Evolutionary conservation across 148 eudicot genomes (phyloP).

Genomic region (Rhododendron simsii): DNA sequence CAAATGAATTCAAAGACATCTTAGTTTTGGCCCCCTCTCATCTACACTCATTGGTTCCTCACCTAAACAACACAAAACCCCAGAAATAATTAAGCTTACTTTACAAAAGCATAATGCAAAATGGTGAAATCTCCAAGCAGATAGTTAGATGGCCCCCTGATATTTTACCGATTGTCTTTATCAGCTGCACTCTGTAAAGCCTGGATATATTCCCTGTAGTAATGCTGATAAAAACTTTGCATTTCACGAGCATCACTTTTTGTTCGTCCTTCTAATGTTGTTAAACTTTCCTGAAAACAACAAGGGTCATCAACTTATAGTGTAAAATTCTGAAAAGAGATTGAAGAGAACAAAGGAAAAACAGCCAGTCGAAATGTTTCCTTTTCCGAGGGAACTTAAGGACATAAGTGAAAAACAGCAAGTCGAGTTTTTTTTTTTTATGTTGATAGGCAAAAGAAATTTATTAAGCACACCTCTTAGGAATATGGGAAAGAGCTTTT

Average conservation of each 20-base stretch:
- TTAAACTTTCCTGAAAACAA: conserved; percentile 44
- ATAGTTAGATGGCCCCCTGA: background rate
- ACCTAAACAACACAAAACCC: background rate
- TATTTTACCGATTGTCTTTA: conserved; percentile 91
- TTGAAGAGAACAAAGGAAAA: background rate
- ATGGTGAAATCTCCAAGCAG: background rate
- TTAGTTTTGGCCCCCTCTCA: too few relatives aligned
- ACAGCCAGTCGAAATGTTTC: background rate
- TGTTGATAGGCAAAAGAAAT: too few relatives aligned
- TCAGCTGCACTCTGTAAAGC: conserved; percentile 97
- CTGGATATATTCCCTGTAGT: conserved; percentile 93
- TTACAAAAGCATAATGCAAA: background rate
- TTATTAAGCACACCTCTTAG: background rate
- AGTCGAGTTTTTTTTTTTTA: background rate
- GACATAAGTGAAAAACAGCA: background rate
- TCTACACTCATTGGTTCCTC: background rate
- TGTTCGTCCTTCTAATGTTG: conserved; percentile 45
- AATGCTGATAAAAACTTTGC: conserved; percentile 98
- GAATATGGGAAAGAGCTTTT: background rate
- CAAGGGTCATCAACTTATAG: background rate
- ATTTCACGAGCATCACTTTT: conserved; percentile 99
- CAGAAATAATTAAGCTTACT: background rate
- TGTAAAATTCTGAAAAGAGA: background rate
- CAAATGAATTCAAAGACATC: too few relatives aligned
- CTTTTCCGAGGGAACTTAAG: background rate